These are phyloP conservation scores for Chrysoporthe austroafricana DNA, from an alignment of 2,329 filamentous ascomycete species.

Conservation along the genomic window DNA sequence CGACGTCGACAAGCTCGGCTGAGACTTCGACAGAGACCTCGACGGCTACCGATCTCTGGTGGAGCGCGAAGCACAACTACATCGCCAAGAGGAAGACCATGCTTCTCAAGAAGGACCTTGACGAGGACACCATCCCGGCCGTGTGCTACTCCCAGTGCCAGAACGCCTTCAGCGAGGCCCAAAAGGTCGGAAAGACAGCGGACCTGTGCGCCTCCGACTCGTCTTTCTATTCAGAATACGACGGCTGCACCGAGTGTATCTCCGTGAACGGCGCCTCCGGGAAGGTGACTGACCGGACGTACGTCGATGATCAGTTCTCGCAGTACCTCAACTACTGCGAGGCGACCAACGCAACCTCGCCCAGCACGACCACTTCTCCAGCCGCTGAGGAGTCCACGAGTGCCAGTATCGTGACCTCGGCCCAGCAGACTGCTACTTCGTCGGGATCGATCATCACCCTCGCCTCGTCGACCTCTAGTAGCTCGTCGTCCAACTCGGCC, in stretches of 20 bases:
- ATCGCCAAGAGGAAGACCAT: conserved; percentile 21
- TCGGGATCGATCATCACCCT: conserved; percentile 27
- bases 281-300: conserved; percentile 38
- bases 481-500: background rate
- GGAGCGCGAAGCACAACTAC: conserved; percentile 27
- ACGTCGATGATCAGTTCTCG: conserved; percentile 43
- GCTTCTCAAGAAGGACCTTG: conserved; percentile 42
- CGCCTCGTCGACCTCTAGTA: conserved; percentile 13
- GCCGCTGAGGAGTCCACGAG: conserved; percentile 28
- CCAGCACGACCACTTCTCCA: conserved; percentile 29
- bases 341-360: conserved; percentile 15
- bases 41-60: conserved; percentile 22
- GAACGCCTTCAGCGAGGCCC: conserved; percentile 49
- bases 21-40: conserved; percentile 27
- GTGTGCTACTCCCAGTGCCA: conserved; percentile 60
- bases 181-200: conserved; percentile 50
- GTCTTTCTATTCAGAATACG: conserved; percentile 44
- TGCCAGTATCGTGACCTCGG: conserved; percentile 24
- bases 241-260: conserved; percentile 50
- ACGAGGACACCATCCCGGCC: conserved; percentile 43
- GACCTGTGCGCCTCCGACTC: conserved; percentile 50
- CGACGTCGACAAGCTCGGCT: conserved; percentile 24
- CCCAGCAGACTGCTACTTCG: conserved; percentile 25
- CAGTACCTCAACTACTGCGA: conserved; percentile 54
- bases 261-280: conserved; percentile 30